Evolutionary conservation across 805 yeast genomes (phyloP).

Genomic region (Candida ovalis): DNA sequence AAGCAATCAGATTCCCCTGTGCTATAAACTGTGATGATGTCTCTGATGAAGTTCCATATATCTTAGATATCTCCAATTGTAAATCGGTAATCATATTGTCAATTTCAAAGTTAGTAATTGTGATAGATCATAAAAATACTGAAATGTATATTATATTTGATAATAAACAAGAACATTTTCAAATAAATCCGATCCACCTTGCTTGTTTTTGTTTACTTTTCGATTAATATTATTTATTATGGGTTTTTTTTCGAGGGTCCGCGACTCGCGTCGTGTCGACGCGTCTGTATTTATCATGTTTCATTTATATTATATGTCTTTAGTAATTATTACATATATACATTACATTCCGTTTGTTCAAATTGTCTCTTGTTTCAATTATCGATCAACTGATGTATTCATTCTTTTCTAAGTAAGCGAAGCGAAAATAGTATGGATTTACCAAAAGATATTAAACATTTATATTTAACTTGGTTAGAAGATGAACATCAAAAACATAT

Average conservation of each 20-base stretch:
- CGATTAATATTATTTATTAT: not conserved
- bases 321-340: not conserved
- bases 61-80: conserved; percentile 23
- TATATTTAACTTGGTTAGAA: conserved; percentile 58
- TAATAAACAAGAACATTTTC: too few relatives aligned
- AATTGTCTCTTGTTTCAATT: not conserved
- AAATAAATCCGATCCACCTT: not conserved
- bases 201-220: not conserved
- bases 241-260: not conserved
- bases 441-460: conserved; percentile 45
- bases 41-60: conserved; percentile 47
- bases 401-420: too few relatives aligned
- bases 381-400: not conserved
- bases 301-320: not conserved
- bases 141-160: not conserved
- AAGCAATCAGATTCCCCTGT: conserved; percentile 42
- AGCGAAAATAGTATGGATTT: conserved; percentile 40
- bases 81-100: conserved; percentile 14
- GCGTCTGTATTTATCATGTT: not conserved
- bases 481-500: conserved; percentile 45
- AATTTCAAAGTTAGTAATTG: not conserved
- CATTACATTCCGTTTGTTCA: not conserved
- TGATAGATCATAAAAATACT: not conserved
- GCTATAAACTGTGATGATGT: conserved; percentile 38
- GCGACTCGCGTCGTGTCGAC: not conserved